These are phyloP conservation scores for Aspergillus spinulosporus DNA, from an alignment of 2,329 filamentous ascomycete genomes.

Conservation along the genomic window DNA sequence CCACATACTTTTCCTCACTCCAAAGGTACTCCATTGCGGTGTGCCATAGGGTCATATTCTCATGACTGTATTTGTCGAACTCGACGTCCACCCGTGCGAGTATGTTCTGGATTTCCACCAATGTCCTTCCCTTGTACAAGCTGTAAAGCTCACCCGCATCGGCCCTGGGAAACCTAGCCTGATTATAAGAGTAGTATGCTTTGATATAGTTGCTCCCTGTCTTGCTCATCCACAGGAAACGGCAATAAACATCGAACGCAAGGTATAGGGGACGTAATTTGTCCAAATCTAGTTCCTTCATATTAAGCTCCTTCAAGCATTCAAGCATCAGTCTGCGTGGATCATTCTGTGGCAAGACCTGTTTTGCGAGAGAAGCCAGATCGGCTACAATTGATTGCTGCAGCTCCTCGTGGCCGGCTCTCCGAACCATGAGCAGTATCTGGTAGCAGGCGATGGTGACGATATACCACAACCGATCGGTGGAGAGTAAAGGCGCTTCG, in stretches of 20 bases:
- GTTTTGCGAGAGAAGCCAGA: background rate
- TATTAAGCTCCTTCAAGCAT: background rate
- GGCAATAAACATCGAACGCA: background rate
- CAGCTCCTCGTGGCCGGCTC: background rate
- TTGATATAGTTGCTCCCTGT: background rate
- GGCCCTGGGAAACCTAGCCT: background rate
- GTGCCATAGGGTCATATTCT: background rate
- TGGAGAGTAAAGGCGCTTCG: background rate
- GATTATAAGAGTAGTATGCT: background rate
- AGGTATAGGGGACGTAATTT: background rate
- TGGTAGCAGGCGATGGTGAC: background rate
- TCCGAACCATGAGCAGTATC: background rate
- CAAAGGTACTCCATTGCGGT: background rate
- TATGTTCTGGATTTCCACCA: background rate
- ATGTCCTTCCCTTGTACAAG: background rate
- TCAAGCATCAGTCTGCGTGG: background rate
- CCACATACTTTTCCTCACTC: background rate
- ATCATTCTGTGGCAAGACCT: background rate
- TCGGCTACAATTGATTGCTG: background rate
- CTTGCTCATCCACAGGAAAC: background rate
- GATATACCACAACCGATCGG: background rate
- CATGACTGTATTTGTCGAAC: background rate
- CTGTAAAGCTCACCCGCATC: background rate
- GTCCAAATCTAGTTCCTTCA: background rate
- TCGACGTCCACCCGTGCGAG: background rate